These are phyloP conservation scores for Lichenothelia convexa DNA, from an alignment of 495 filamentous ascomycete genomes.

Conservation along the genomic window DNA sequence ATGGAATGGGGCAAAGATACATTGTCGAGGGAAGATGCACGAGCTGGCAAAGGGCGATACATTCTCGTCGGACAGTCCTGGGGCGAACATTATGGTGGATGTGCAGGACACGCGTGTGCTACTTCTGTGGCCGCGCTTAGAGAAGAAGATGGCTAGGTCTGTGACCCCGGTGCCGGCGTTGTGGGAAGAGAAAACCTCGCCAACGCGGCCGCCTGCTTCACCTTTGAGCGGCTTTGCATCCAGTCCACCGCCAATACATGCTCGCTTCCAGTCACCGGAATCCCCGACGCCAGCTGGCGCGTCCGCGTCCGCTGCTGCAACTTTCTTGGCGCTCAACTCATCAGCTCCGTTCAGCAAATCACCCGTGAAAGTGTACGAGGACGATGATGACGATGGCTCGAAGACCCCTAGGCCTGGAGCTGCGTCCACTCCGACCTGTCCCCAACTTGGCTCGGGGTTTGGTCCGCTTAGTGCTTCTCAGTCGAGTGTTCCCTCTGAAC, in stretches of 20 bases:
- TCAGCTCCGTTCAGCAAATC: slow-evolving; percentile 23
- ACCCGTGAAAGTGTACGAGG: slow-evolving; percentile 43
- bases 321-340: slow-evolving; percentile 28
- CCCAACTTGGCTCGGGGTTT: slow-evolving; percentile 3
- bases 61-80: slow-evolving; percentile 78
- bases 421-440: slow-evolving; percentile 6
- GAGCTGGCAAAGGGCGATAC: slow-evolving; percentile 74
- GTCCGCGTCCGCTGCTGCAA: slow-evolving; percentile 19
- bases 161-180: slow-evolving; percentile 46
- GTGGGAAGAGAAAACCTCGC: slow-evolving; percentile 39
- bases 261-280: slow-evolving; percentile 46
- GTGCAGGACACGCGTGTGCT: slow-evolving; percentile 83
- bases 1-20: slow-evolving; percentile 89
- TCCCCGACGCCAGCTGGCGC: slow-evolving; percentile 49
- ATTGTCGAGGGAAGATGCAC: slow-evolving; percentile 76
- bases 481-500: background rate
- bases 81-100: slow-evolving; percentile 86
- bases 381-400: slow-evolving; percentile 24
- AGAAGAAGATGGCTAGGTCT: slow-evolving; percentile 37
- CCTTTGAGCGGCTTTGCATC: slow-evolving; percentile 26
- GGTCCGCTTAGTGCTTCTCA: background rate
- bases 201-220: slow-evolving; percentile 23
- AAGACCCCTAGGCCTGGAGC: slow-evolving; percentile 5
- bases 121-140: slow-evolving; percentile 55
- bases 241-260: slow-evolving; percentile 47